Base-by-base conservation (phyloP, 176 grass and related monocot species). In the Calamus simplicifolius region DNA sequence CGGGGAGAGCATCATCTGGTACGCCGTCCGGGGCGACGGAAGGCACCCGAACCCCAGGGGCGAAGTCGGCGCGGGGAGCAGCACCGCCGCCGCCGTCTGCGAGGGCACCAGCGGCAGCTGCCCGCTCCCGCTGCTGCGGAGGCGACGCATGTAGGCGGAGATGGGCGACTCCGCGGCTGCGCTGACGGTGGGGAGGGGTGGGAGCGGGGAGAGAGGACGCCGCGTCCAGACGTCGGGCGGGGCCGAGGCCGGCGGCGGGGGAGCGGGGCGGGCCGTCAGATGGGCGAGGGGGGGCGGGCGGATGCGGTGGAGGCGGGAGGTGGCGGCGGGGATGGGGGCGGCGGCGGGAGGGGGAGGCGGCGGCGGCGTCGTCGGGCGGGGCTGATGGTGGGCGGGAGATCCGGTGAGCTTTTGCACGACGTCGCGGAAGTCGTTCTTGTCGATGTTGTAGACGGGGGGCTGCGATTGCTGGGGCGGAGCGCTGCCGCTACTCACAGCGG, bases 331-430 rank as follows among this genome's bases (percentile, higher is more conserved):
- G 19, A 49, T 2, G 2, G 49, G 3, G 50, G 69, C 28, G 14
- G 5, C 14, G 3, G 48, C 27, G 19, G 68, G 56, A 58, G 93
- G 17, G 4, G 66, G 5, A 17, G 73, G 8, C 12, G 67, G 12
- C 0, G 79, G 27, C 0, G 85, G 3, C 78, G 63, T 8, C 15
- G 66, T 12, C 14, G 63, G 68, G 0, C 69, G 79, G 4, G 75
- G 77, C 1, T 76, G 76, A 71, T 77, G 76, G n/a, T 79, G 83
- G 18, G 69, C 79, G 21, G 83, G 64, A 8, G 88, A 93, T 49
- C 88, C 88, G 35, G 88, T 93, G 80, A 93, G 88, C 69, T 93
- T 93, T 61, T 93, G 89, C 10, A 94, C 84, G 81, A 94, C 76
- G 75, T 94, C 84, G 27, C 89, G 84, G 89, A 94, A 94, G 77